Evolutionary conservation across 805 yeast genomes (phyloP), one percentile per base, ranked within the genome.

Genomic region (Kluyveromyces starmeri): DNA sequence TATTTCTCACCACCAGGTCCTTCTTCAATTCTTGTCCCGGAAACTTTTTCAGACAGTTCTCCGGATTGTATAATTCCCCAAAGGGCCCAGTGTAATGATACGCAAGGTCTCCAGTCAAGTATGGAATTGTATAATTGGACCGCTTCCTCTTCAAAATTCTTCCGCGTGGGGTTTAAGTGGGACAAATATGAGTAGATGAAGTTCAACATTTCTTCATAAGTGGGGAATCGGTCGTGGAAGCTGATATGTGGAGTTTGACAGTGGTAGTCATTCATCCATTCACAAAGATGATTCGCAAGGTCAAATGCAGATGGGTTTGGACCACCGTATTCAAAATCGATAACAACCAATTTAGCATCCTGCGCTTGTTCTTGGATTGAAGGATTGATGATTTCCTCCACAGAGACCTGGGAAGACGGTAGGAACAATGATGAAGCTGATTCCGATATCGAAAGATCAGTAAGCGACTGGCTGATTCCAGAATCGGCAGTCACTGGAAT

Each of bases 231-330:
- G 9, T 68, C 61, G 1, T 74, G 65, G 34, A 51, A 50, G 23
- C 67, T 55, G 11, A 66, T 59, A 13, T 66, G 62, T 1, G 77
- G 71, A 45, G 75, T 73, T 2, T 43, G 20, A 29, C 53, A 48
- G 50, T 80, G 83, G 54, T 89, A 92, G 62, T 92, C 85, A 32
- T 84, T 71, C 96, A 88, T 92, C 98, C 98, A 89, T 62, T 89
- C 98, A 44, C 83, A 72, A 46, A 92, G 83, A 62, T 92, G 98
- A 56, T 92, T 88, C 10, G 88, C 88, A 37, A 92, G 73, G 55
- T 92, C 98, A 53, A 68, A 84, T 2, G 94, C 95, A 1, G 95
- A 85, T 28, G 78, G 67, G 51, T 88, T 92, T 8, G 94, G 77
- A 1, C 96, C 96, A 0, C 95, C 77, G 57, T 89, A 92, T 61